phyloP scores from a whole-genome alignment of 192 early-diverging fungal genomes.

The Rhizoclosmatium sp. region DNA sequence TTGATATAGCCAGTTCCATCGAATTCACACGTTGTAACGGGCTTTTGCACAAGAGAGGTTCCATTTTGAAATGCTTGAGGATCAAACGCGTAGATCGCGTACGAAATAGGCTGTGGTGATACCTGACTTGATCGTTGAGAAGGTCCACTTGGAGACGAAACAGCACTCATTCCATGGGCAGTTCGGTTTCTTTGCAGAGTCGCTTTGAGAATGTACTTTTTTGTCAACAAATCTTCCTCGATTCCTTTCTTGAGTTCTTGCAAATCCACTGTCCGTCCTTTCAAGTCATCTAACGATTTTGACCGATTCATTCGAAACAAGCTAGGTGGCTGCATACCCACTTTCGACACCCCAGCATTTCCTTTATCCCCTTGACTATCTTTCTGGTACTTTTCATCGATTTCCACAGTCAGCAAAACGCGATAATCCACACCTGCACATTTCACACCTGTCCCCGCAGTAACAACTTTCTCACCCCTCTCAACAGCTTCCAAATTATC shows the following conservation, averaged over 20 bases:
- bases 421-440: slow-evolving; percentile 55
- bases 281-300: slow-evolving; percentile 27
- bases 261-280: not conserved
- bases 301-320: slow-evolving; percentile 14
- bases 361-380: not conserved
- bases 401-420: slow-evolving; percentile 39
- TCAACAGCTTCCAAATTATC: slow-evolving; percentile 9
- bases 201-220: slow-evolving; percentile 39
- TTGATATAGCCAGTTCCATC: slow-evolving; percentile 43
- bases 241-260: not conserved
- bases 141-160: not conserved
- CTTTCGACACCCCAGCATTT: not conserved
- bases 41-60: slow-evolving; percentile 8
- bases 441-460: slow-evolving; percentile 37
- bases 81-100: slow-evolving; percentile 44
- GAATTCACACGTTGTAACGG: slow-evolving; percentile 42
- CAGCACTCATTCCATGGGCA: slow-evolving; percentile 11
- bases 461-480: slow-evolving; percentile 3
- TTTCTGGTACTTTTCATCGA: slow-evolving; percentile 19
- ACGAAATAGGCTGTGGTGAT: slow-evolving; percentile 33
- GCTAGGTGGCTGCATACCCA: not conserved
- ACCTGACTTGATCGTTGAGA: not conserved
- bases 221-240: not conserved
- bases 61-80: slow-evolving; percentile 12
- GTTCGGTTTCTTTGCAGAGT: slow-evolving; percentile 39